Base-by-base conservation (phyloP, 2,329 filamentous ascomycete genomes). In the Trichophyton simii region DNA sequence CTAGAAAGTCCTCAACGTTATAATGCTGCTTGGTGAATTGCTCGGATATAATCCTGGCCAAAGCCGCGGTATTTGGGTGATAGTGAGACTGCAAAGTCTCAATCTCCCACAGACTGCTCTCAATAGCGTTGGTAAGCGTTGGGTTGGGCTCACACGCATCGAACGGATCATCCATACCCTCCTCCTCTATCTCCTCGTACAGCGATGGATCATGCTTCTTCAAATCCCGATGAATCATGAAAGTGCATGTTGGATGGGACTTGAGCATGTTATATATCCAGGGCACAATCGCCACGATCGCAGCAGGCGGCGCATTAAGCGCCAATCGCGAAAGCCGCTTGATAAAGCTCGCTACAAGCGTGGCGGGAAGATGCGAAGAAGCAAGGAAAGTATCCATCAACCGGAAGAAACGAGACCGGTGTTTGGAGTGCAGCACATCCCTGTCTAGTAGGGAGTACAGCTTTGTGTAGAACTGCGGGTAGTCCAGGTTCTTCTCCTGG, bases 11-110 rank as follows among this genome's bases (percentile, higher is more conserved):
- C 71, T 99, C 94, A n/a, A 96, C 77, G 68, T 91, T 94, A 75
- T 97, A 99, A 2, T 87, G 82, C 67, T 91, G 86, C 77, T 99
- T 99, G 1, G 94, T 99, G 73, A 97, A 99, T 72, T 97, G 94
- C 75, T 97, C 91, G 1, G 89, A 89, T 62, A 99, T 85, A 65
- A 99, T 96, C 74, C 91, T 94, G 52, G 91, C 87, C 67, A 99
- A 85, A 2, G 91, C 94, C 0, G 92, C 91, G 25, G 99, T 90
- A 68, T 97, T 99, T 13, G 95, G 94, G 71, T 99, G 94, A 74
- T 95, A 97, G 73, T 99, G 95, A 0, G 85, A 87, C 73, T 95
- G 90, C 62, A 97, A 78, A 62, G 90, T 91, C 63, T 95, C 88
- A 59, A 99, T 81, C 73, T 99, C 94, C 95, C 94, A 99, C 6